These are phyloP conservation scores for Ustilago hordei DNA, from an alignment of 1,284 basidiomycete genomes.

Conservation along the genomic window DNA sequence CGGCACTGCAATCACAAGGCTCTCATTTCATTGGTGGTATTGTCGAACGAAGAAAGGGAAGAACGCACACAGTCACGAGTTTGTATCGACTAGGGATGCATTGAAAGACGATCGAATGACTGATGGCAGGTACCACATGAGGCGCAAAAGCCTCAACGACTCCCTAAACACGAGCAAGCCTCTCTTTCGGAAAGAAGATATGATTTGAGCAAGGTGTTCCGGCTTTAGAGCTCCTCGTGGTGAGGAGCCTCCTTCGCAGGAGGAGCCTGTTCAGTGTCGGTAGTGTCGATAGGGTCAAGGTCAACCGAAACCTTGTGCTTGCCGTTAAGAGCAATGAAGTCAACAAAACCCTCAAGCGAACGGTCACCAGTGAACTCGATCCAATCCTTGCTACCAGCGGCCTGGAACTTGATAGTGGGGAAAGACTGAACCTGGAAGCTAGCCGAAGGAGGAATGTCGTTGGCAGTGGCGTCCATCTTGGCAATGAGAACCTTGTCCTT, in stretches of 20 bases:
- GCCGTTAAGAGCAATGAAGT: slow-evolving; percentile 64
- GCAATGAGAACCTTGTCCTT: slow-evolving; percentile 83
- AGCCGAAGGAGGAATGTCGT: slow-evolving; percentile 88
- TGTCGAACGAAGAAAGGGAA: neutral
- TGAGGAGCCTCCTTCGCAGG: slow-evolving; percentile 33
- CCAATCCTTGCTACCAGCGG: slow-evolving; percentile 86
- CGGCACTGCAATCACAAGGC: too few relatives aligned
- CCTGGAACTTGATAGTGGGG: slow-evolving; percentile 97
- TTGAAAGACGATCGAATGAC: neutral
- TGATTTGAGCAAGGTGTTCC: neutral
- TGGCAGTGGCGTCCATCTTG: slow-evolving; percentile 96
- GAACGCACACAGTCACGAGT: neutral
- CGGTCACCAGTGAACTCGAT: slow-evolving; percentile 75
- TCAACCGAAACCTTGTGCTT: slow-evolving; percentile 65
- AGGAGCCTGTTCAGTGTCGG: slow-evolving; percentile 33
- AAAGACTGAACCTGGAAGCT: slow-evolving; percentile 83
- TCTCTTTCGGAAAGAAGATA: slow-evolving; percentile 2
- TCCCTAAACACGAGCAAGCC: neutral
- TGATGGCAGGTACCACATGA: neutral
- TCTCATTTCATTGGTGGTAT: neutral
- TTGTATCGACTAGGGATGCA: neutral
- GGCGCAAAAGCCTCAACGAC: neutral
- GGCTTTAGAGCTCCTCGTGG: slow-evolving; percentile 52
- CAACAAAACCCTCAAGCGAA: slow-evolving; percentile 66
- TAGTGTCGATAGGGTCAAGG: slow-evolving; percentile 49